phyloP scores from a whole-genome alignment of 2,329 filamentous ascomycete species.

The Arachnomyces sp. region DNA sequence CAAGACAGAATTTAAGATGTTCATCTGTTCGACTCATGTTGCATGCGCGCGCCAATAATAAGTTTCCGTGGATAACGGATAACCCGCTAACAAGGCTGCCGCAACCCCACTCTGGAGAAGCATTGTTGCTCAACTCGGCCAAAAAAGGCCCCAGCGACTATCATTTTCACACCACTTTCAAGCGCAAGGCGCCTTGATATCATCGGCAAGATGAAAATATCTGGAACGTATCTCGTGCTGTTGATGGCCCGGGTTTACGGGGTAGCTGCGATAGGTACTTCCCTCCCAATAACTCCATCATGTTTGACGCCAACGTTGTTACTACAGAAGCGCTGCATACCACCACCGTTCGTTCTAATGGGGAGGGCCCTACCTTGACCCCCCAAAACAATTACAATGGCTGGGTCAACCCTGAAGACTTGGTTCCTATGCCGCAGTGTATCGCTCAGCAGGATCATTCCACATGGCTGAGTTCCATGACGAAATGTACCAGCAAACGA shows the following conservation, averaged over 20 bases:
- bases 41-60: no score
- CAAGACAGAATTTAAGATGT: no score
- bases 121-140: no score
- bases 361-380: constrained; percentile 4
- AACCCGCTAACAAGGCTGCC: no score
- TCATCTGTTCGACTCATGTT: no score
- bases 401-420: constrained; percentile 30
- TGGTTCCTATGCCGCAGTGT: constrained; percentile 28
- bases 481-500: constrained; percentile 21
- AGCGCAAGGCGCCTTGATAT: no score
- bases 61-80: no score
- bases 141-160: no score
- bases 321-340: constrained; percentile 1
- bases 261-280: constrained; percentile 6
- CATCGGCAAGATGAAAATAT: constrained; percentile 3
- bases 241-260: neutral
- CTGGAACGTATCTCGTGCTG: constrained; percentile 1
- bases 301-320: constrained; percentile 2
- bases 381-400: constrained; percentile 16
- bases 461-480: constrained; percentile 24
- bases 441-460: constrained; percentile 27
- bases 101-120: no score
- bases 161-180: no score
- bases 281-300: no score
- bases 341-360: neutral